Evolutionary conservation across 176 grass and related monocot species (phyloP).

Genomic region (Bothriochloa decipiens): DNA sequence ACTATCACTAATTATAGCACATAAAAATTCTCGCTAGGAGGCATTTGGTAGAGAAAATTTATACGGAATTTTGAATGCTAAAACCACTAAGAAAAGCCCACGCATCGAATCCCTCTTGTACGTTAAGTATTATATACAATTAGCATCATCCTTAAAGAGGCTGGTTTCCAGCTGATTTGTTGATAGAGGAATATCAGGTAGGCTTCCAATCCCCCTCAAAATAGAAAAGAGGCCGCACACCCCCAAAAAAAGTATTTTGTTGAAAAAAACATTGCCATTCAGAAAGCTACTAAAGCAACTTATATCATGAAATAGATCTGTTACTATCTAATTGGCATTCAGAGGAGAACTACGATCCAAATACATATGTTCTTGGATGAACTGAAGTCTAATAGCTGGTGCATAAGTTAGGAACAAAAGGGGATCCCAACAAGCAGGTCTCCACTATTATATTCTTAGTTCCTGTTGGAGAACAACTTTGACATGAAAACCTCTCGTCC

Average conservation of each 20-base stretch:
- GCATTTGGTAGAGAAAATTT: too few species aligned
- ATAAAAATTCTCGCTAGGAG: too few species aligned
- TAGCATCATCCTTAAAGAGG: too few species aligned
- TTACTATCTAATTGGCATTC: not conserved
- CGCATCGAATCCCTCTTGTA: too few species aligned
- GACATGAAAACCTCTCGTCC: too few species aligned
- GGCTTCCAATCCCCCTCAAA: not conserved
- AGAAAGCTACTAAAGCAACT: not conserved
- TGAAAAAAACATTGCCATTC: not conserved
- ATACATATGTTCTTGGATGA: not conserved
- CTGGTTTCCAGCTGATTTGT: too few species aligned
- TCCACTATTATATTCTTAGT: conserved; percentile 23
- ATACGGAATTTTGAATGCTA: too few species aligned
- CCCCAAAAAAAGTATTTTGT: not conserved
- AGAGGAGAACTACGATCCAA: not conserved
- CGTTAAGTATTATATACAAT: too few species aligned
- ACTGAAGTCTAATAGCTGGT: not conserved
- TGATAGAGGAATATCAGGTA: too few species aligned
- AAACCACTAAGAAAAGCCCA: too few species aligned
- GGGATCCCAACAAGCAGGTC: not conserved
- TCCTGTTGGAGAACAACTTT: too few species aligned
- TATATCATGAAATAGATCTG: not conserved
- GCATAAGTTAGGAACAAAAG: conserved; percentile 31
- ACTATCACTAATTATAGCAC: too few species aligned
- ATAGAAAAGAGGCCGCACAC: not conserved